Evolutionary conservation across 2,329 filamentous ascomycete genomes (phyloP), one percentile per base, ranked within the genome.

Genomic region (Trichothecium roseum): DNA sequence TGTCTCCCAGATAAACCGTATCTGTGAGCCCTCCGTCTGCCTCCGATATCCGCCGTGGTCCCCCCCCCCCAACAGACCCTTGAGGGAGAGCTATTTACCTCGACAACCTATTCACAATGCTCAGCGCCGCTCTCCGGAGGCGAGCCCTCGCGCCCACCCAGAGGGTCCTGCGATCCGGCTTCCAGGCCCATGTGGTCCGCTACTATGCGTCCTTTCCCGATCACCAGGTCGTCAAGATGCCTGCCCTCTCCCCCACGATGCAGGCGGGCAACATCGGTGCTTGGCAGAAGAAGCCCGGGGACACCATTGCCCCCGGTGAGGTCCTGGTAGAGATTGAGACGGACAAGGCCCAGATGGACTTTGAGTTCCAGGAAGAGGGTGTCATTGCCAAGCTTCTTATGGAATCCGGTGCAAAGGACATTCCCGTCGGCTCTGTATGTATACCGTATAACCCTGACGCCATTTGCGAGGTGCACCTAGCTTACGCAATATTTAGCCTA

Each of bases 311-410:
- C 39, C 88, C 93, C 35, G 91, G 91, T 59, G 91, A 98, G 59
- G 91, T 98, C 32, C 69, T 98, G 49, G 88, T 94, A 49, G 88
- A 94, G 72, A 94, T 96, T 54, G 91, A 98, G 75, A 98, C 91
- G 52, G 91, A 98, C 67, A 98, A 98, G 75, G 91, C 91, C 45
- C 91, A 96, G 70, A 98, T 98, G 91, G 91, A 98, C 70, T 96
- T 98, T 60, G 91, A 98, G 66, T 96, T 94, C 66, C 91, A 98
- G 66, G 91, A 98, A 55, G 91, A 96, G 59, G 91, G 89, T 69
- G 75, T 94, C 41, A 73, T 98, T 48, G 89, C 91, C 53, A 94
- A 94, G 74, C 74, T 96, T 45, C 70, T 98, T 55, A 91, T 87
- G 68, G 84, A 94, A 31, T 81, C 82, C 41, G 93, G 93, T 46